phyloP scores from a whole-genome alignment of 2,329 filamentous ascomycete species.

The Leptoxyphium fumago region DNA sequence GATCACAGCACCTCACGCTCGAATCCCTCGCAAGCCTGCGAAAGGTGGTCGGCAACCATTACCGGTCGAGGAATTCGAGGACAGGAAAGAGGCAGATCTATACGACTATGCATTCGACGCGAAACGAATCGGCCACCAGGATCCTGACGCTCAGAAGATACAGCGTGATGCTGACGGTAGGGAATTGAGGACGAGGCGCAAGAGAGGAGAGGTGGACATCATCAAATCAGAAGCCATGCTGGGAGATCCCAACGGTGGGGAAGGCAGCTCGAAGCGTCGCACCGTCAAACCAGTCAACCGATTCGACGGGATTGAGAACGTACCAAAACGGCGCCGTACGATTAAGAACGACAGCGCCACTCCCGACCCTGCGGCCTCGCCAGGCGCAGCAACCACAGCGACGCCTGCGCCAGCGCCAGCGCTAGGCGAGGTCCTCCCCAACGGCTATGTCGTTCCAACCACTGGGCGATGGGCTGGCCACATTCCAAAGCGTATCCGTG shows the following conservation, averaged over 20 bases:
- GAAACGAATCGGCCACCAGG: constrained; percentile 37
- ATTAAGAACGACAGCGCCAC: constrained; percentile 3
- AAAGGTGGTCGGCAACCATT: constrained; percentile 33
- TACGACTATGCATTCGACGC: constrained; percentile 46
- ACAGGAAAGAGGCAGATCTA: constrained; percentile 45
- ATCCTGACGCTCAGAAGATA: constrained; percentile 40
- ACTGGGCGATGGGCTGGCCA: constrained; percentile 17
- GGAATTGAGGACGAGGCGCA: constrained; percentile 31
- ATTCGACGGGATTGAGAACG: constrained; percentile 15
- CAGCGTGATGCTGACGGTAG: constrained; percentile 31
- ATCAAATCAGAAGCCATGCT: not conserved
- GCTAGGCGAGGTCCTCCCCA: constrained; percentile 5
- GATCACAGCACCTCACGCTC: constrained; percentile 36
- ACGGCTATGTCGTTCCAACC: constrained; percentile 10
- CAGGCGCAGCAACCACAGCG: constrained; percentile 7
- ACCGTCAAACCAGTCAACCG: constrained; percentile 15
- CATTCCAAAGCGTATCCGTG: constrained; percentile 29
- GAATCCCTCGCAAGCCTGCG: constrained; percentile 36
- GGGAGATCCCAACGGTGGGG: not conserved
- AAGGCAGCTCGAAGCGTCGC: constrained; percentile 4
- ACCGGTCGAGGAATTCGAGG: constrained; percentile 37
- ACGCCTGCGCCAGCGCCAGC: constrained; percentile 9
- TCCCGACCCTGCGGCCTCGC: not conserved
- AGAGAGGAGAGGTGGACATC: constrained; percentile 16
- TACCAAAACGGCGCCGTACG: constrained; percentile 12